phyloP scores from a whole-genome alignment of 148 eudicot species.

The Linanthus parryae region DNA sequence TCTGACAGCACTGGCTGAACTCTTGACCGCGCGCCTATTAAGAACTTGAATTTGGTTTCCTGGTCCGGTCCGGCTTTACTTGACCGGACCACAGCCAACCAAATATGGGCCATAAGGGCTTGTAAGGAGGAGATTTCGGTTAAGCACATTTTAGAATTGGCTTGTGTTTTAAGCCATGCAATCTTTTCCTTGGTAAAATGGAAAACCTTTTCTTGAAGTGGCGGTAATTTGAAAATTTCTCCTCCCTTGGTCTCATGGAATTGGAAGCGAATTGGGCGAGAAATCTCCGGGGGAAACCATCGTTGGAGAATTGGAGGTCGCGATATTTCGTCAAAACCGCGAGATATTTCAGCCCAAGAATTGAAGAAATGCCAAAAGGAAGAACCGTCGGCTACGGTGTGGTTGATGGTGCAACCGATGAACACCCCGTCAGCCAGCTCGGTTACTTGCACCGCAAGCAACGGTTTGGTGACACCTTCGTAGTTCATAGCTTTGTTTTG shows the following conservation, averaged over 20 bases:
- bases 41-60: neutral
- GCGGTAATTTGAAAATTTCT: neutral
- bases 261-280: constrained; percentile 19
- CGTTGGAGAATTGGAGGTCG: constrained; percentile 14
- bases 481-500: constrained; percentile 22
- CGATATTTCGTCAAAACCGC: constrained; percentile 18
- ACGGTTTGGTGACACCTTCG: constrained; percentile 36
- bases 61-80: neutral
- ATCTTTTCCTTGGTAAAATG: neutral
- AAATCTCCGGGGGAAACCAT: constrained; percentile 22
- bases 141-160: neutral
- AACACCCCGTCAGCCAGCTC: constrained; percentile 54
- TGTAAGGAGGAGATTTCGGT: no score
- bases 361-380: constrained; percentile 53
- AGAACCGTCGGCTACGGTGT: constrained; percentile 49
- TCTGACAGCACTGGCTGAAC: neutral
- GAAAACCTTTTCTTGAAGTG: neutral
- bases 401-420: constrained; percentile 47
- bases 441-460: constrained; percentile 50
- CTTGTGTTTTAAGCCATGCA: neutral
- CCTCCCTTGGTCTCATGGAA: neutral
- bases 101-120: neutral
- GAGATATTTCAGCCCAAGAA: constrained; percentile 41
- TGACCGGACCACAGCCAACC: neutral
- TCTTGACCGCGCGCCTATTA: neutral